phyloP scores from a whole-genome alignment of 1,284 basidiomycete genomes.

The Trichosporon sp. region DNA sequence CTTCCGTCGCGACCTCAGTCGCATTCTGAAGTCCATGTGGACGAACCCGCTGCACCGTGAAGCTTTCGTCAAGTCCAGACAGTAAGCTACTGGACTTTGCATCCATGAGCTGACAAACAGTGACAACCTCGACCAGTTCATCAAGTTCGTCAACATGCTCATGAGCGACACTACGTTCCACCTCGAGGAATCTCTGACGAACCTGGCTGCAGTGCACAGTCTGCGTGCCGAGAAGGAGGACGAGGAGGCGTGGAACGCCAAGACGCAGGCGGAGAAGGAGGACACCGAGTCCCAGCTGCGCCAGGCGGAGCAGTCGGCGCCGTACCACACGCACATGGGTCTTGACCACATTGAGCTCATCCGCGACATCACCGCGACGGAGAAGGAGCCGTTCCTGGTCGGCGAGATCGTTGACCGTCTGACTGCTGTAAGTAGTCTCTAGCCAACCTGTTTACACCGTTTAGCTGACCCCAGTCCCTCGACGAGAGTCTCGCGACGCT shows the following conservation, averaged over 20 bases:
- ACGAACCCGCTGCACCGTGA: conserved; percentile 81
- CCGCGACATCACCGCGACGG: conserved; percentile 88
- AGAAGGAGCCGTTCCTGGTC: conserved; percentile 90
- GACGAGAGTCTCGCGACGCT: conserved; percentile 92
- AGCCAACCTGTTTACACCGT: neutral
- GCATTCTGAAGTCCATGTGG: conserved; percentile 86
- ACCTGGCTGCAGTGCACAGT: conserved; percentile 82
- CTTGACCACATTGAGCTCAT: conserved; percentile 85
- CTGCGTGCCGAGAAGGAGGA: conserved; percentile 85
- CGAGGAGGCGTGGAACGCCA: conserved; percentile 67
- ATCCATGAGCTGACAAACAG: conserved; percentile 56
- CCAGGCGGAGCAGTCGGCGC: conserved; percentile 77
- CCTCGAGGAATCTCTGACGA: conserved; percentile 91
- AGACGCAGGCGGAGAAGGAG: conserved; percentile 71
- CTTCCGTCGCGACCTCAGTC: conserved; percentile 75
- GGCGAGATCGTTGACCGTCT: conserved; percentile 94
- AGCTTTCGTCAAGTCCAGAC: conserved; percentile 74
- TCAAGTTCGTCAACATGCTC: conserved; percentile 94
- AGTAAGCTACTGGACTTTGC: conserved; percentile 60
- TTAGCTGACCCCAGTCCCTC: conserved; percentile 57
- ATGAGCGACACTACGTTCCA: conserved; percentile 99
- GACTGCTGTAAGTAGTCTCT: conserved; percentile 72
- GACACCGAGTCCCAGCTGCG: conserved; percentile 81
- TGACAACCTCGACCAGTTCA: conserved; percentile 83
- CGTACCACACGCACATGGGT: conserved; percentile 82